Percentiles rank a stretch among this genome's conserved stretches.
Conservation (phyloP, 2,329 filamentous ascomycete genomes). For the Alternaria postmessia region DNA sequence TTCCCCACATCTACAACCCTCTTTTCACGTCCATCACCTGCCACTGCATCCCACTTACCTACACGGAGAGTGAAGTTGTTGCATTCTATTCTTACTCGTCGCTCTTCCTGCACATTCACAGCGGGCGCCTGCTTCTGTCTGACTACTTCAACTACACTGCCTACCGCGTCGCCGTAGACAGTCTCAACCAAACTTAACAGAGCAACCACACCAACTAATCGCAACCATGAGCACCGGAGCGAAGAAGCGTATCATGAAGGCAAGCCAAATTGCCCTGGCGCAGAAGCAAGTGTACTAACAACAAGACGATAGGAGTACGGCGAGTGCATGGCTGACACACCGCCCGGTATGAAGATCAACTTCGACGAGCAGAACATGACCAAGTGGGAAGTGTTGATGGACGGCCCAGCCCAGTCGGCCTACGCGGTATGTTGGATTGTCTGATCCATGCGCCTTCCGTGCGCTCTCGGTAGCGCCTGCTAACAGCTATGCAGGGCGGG, state of each 20-base stretch:
- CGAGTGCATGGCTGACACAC: constrained; percentile 48
- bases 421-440: constrained; percentile 64
- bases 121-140: constrained; percentile 1
- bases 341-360: constrained; percentile 51
- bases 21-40: constrained; percentile 11
- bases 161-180: constrained; percentile 10
- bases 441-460: constrained; percentile 1
- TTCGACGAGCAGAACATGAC: constrained; percentile 71
- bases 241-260: constrained; percentile 59
- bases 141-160: constrained; percentile 1
- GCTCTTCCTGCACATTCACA: not conserved
- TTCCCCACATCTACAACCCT: constrained; percentile 22
- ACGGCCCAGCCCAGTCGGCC: constrained; percentile 69
- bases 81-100: not conserved
- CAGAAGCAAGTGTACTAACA: constrained; percentile 19
- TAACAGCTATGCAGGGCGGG: constrained; percentile 64
- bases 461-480: constrained; percentile 5
- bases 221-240: constrained; percentile 48
- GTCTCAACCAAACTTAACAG: constrained; percentile 3
- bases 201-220: constrained; percentile 10
- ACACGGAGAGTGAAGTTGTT: constrained; percentile 8
- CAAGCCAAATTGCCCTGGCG: constrained; percentile 21
- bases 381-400: constrained; percentile 72
- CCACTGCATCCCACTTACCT: constrained; percentile 9
- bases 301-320: constrained; percentile 43